Conservation (phyloP, 345 rosid genomes). For the Aegle marmelos region DNA sequence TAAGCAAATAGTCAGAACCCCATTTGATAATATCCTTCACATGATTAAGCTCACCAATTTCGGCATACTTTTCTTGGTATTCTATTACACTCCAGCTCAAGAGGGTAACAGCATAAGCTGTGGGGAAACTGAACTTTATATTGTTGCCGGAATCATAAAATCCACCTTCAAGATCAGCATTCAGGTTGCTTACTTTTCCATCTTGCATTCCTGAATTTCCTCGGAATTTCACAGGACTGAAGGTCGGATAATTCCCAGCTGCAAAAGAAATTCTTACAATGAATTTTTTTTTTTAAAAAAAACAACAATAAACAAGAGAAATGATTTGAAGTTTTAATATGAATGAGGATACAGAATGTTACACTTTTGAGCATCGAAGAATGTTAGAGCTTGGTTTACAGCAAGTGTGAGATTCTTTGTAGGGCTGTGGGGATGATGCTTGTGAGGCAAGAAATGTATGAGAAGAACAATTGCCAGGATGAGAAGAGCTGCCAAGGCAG, state of each 20-base stretch:
- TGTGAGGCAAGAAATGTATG: conserved; percentile 37
- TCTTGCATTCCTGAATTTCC: conserved; percentile 59
- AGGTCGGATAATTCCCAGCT: conserved; percentile 51
- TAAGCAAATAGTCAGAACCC: conserved; percentile 60
- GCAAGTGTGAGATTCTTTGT: conserved; percentile 57
- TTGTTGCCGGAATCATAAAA: conserved; percentile 69
- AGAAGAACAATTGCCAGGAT: conserved; percentile 25
- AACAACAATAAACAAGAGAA: background rate
- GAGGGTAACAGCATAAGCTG: conserved; percentile 52
- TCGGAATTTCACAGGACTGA: conserved; percentile 47
- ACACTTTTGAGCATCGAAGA: conserved; percentile 72
- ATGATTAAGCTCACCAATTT: conserved; percentile 55
- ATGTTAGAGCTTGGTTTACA: conserved; percentile 47
- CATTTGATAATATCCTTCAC: conserved; percentile 54
- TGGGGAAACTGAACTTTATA: conserved; percentile 57
- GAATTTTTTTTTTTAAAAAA: background rate
- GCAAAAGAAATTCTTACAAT: conserved; percentile 11
- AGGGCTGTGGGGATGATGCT: conserved; percentile 23
- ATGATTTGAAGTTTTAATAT: background rate
- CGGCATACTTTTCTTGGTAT: conserved; percentile 50
- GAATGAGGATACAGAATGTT: background rate
- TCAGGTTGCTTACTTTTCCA: conserved; percentile 31
- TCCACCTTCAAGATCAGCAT: conserved; percentile 44
- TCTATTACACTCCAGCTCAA: conserved; percentile 69
- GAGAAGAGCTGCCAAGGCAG: conserved; percentile 20